A percentile compares a stretch with the other conserved stretches of the same genome.
Conservation (phyloP, 2,329 filamentous ascomycete species). For the Fusarium tupiense region DNA sequence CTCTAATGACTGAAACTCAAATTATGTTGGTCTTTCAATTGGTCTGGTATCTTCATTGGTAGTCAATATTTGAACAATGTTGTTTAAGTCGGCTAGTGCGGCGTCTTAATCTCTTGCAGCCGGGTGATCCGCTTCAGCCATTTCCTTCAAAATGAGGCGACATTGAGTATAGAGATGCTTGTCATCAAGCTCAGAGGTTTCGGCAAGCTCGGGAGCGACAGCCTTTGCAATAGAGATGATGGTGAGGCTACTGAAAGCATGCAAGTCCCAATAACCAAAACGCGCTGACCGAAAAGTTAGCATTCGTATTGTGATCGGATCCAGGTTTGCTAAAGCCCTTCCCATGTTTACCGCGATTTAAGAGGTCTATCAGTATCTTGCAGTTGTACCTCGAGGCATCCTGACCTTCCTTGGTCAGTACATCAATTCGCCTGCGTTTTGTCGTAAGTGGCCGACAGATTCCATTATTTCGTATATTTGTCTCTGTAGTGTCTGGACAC, state of each 20-base stretch:
- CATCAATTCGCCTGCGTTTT: not conserved
- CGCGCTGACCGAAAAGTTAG: not conserved
- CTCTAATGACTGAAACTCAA: not conserved
- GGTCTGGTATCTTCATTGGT: not conserved
- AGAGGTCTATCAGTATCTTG: not conserved
- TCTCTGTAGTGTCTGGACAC: not conserved
- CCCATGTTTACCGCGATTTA: not conserved
- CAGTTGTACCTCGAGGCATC: not conserved
- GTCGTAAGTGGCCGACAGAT: not conserved
- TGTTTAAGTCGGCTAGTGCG: not conserved
- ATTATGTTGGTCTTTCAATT: not conserved
- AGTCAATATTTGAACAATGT: not conserved
- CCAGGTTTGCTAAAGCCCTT: too few relatives aligned
- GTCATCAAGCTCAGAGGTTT: not conserved
- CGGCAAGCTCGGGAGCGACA: not conserved
- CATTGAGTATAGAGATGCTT: not conserved
- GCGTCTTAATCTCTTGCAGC: not conserved
- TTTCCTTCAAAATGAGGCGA: not conserved
- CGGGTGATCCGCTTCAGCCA: not conserved
- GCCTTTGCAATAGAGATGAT: not conserved
- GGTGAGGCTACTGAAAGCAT: not conserved
- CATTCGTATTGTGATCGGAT: not conserved
- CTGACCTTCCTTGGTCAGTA: not conserved
- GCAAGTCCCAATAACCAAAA: not conserved
- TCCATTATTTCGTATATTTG: not conserved